Conservation (phyloP, 495 filamentous ascomycete genomes). For the Aspergillus indologenus region DNA sequence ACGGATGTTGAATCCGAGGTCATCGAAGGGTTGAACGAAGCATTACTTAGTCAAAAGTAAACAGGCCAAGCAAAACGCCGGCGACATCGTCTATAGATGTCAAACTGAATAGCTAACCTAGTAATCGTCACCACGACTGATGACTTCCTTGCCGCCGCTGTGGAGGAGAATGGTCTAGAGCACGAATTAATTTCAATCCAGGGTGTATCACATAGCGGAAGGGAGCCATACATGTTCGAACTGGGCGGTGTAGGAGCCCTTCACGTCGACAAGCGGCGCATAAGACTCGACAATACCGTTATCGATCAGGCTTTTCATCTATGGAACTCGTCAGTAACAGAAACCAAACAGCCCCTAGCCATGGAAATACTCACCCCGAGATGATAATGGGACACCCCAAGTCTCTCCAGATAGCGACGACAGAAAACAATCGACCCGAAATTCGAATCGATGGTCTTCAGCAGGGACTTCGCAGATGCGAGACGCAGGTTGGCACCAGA, state of each 20-base stretch:
- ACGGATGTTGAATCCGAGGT: background rate
- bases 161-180: constrained; percentile 44
- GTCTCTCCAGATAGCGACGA: constrained; percentile 60
- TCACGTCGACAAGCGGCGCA: constrained; percentile 50
- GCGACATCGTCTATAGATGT: background rate
- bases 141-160: constrained; percentile 43
- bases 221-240: constrained; percentile 55
- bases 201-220: too few relatives aligned
- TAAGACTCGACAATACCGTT: constrained; percentile 55
- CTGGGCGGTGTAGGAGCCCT: constrained; percentile 57
- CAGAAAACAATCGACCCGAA: constrained; percentile 63
- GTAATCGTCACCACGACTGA: constrained; percentile 48
- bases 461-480: constrained; percentile 54
- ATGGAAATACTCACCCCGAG: constrained; percentile 47
- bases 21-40: background rate
- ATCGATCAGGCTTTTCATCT: constrained; percentile 52
- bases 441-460: constrained; percentile 61
- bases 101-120: constrained; percentile 30
- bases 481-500: constrained; percentile 49
- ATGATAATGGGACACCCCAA: constrained; percentile 59
- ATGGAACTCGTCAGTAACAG: constrained; percentile 5
- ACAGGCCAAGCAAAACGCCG: background rate
- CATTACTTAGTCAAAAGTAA: background rate
- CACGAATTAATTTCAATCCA: constrained; percentile 1
- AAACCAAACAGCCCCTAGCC: too few relatives aligned